Evolutionary conservation across 2,329 filamentous ascomycete species (phyloP), one percentile per base, ranked within the genome.

Genomic region (Beauveria rudraprayagi): DNA sequence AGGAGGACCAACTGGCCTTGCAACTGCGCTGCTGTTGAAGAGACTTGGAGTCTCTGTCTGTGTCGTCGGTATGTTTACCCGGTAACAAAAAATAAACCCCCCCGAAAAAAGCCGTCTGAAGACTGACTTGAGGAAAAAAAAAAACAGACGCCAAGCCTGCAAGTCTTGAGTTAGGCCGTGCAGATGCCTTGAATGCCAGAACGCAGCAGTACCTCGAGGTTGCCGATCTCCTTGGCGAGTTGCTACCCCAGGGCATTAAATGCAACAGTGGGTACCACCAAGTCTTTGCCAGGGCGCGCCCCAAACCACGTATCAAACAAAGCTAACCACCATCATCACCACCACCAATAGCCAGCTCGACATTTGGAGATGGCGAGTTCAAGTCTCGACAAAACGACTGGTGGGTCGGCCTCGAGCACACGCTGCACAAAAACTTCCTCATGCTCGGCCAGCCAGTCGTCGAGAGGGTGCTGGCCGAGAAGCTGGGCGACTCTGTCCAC

Each of bases 361-460:
- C 76, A 0, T 80, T 78, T 58, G 72, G 72, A 3, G 68, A 77
- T 9, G 78, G 78, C 0, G 68, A 73, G n/a, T 80, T 80, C 68
- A 77, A 74, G 52, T 78, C 77, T 28, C 73, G 76, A 1, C 78
- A 80, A 57, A 79, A 73, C 63, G 68, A 75, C 19, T 80, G 78
- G 78, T 80, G 78, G 78, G 74, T 75, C 10, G 68, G 73, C 16
- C 72, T 80, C 5, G 70, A 78, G 52, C 72, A 80, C 64, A 73
- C 73, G 4, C 67, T 75, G 24, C 77, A 78, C 66, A 78, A 75
- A 63, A 79, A 79, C 63, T 80, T 80, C 24, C 70, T 80, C 50
- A 80, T 80, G 78, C 75, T 80, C 56, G 78, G 78, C 5, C 78
- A 80, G 63, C 75, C 78, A 0, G 74, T 75, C 10, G 71, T 80